phyloP scores from a whole-genome alignment of 2,329 filamentous ascomycete species.

The Exophiala xenobiotica region DNA sequence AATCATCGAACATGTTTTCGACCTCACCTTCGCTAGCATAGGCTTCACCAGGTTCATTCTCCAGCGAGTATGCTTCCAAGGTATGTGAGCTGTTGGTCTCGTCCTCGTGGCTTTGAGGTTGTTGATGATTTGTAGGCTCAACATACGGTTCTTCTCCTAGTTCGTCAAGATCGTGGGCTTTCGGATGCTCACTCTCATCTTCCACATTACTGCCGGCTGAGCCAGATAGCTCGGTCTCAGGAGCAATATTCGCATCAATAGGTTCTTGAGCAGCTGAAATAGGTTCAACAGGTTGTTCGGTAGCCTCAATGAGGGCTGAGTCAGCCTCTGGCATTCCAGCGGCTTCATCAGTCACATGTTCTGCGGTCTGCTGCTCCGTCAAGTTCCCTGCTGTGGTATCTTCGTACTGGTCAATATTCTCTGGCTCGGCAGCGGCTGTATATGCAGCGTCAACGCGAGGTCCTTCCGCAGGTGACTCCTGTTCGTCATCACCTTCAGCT shows the following conservation, averaged over 20 bases:
- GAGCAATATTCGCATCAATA: background rate
- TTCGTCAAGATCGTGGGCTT: background rate
- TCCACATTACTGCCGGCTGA: too few species aligned
- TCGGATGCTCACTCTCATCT: constrained; percentile 1
- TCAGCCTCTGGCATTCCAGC: background rate
- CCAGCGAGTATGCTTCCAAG: constrained; percentile 11
- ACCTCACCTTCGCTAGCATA: constrained; percentile 4
- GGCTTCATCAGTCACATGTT: background rate
- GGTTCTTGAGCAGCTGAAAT: background rate
- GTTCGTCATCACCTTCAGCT: background rate
- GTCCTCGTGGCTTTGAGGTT: constrained; percentile 11
- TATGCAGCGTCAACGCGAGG: background rate
- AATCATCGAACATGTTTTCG: constrained; percentile 3
- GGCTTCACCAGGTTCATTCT: background rate
- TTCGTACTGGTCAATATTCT: background rate
- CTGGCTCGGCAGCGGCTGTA: background rate
- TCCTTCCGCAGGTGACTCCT: background rate
- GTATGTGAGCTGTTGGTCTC: constrained; percentile 22
- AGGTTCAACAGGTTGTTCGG: background rate
- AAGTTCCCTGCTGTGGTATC: background rate
- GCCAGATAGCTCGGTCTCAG: background rate
- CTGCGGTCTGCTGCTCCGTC: background rate
- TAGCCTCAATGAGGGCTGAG: background rate
- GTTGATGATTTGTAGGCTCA: background rate
- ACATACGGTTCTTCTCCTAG: background rate